These are phyloP conservation scores for Lentinula sp. DNA, from an alignment of 768 basidiomycete species.

Conservation along the genomic window DNA sequence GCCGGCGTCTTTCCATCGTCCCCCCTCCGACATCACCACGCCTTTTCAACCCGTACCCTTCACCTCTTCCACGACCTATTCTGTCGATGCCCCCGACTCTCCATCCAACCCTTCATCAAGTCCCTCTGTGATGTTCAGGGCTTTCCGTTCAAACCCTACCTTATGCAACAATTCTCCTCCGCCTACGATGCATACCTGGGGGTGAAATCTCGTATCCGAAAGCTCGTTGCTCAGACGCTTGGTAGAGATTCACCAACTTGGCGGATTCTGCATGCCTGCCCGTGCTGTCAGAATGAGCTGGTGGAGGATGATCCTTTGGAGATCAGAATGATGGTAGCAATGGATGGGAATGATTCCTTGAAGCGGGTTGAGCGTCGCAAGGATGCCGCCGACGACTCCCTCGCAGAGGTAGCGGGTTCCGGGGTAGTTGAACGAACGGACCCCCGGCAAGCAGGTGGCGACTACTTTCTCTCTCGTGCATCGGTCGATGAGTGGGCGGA, in stretches of 20 bases:
- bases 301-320: constrained; percentile 10
- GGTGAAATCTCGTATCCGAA: constrained; percentile 12
- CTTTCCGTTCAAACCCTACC: constrained; percentile 5
- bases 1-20: neutral
- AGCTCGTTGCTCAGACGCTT: constrained; percentile 9
- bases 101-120: neutral
- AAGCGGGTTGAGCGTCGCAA: neutral
- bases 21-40: neutral
- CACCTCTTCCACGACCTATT: constrained; percentile 9
- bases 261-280: constrained; percentile 19
- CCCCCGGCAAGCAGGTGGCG: neutral
- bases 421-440: neutral
- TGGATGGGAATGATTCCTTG: constrained; percentile 5
- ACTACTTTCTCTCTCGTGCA: constrained; percentile 7
- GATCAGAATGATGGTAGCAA: constrained; percentile 10
- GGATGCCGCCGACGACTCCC: neutral
- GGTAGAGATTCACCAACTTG: constrained; percentile 12
- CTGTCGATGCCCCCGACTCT: constrained; percentile 10
- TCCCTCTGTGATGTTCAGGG: constrained; percentile 14
- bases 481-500: constrained; percentile 5
- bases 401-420: constrained; percentile 1
- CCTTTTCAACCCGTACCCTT: constrained; percentile 11
- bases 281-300: constrained; percentile 19
- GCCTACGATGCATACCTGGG: constrained; percentile 20
- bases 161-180: constrained; percentile 17